phyloP scores from a whole-genome alignment of 176 grass and related monocot genomes.

The Miscanthus lutarioriparius region DNA sequence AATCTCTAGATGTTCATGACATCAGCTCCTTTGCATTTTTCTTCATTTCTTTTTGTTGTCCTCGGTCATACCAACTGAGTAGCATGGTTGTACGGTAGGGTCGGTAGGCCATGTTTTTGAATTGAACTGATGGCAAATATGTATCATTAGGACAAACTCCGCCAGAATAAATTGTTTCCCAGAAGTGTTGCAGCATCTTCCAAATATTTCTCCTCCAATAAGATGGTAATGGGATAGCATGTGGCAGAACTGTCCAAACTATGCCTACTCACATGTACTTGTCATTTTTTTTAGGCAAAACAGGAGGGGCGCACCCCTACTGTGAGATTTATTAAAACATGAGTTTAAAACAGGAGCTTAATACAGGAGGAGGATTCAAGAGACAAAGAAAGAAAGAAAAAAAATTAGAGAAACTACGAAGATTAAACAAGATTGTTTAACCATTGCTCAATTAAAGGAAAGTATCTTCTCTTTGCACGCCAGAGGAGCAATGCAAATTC shows the following conservation, averaged over 20 bases:
- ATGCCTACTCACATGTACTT: no score
- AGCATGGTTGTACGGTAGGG: conserved; percentile 2
- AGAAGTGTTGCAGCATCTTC: background rate
- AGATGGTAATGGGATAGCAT: background rate
- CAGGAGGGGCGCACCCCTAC: no score
- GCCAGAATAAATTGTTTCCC: background rate
- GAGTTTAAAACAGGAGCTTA: no score
- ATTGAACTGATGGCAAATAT: conserved; percentile 1
- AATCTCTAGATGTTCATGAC: background rate
- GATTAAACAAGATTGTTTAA: no score
- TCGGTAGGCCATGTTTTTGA: conserved; percentile 20
- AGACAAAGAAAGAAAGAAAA: no score
- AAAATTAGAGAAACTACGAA: no score
- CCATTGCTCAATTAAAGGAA: no score
- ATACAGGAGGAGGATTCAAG: no score
- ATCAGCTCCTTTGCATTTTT: conserved; percentile 28
- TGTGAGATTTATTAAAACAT: no score
- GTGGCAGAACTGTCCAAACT: background rate
- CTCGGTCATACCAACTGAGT: background rate
- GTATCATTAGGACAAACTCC: conserved; percentile 2
- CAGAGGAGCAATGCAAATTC: no score
- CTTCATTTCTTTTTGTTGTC: conserved; percentile 21
- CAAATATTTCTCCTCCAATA: background rate
- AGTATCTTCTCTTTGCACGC: no score
- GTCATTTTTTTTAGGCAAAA: no score